Evolutionary conservation across 1,139 yeast genomes (phyloP), one percentile per base, ranked within the genome.

Genomic region (Spathaspora sp.): DNA sequence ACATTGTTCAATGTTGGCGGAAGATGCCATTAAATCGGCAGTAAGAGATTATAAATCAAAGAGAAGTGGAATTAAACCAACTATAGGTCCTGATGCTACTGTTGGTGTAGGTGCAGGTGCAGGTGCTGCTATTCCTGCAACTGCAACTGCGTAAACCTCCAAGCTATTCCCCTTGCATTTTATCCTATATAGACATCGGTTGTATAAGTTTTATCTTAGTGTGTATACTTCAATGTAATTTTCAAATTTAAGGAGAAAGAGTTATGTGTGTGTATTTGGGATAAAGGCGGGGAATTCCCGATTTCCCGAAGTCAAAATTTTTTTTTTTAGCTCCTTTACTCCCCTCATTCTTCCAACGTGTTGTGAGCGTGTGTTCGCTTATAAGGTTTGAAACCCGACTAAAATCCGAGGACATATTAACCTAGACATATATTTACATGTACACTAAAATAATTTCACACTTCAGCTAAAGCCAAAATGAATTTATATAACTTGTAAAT

Each of bases 1-100:
- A 60, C 99, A 93, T 67, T 93, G 99, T 68, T 89, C 97, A 15
- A 93, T 93, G 99, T 78, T 93, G 64, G 99, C 99, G 11, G 99
- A 93, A 70, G 99, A 93, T 63, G 98, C 99, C 48, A 93, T 93
- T 67, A 91, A 93, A 77, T 85, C 93, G 45, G 99, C 99, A 17
- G 93, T 93, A 59, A 90, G 89, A 74, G 99, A 93, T 67, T 93
- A 91, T 78, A 82, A 82, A 68, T 69, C 90, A 45, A 93, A 93
- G 84, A 75, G 84, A 66, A 49, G 45, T n/a, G 42, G 54, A 38
- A 66, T 63, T 50, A 63, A 64, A 54, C 80, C 82, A 40, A 80
- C 83, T 43, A 70, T 79, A 57, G 82, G 82, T 38, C 80, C 81
- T 9, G 78, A 71, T 23, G 74, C 78, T 17, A 64, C 55, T 33